Evolutionary conservation across 192 early-diverging fungal species (phyloP).

Genomic region (Podila horticola): DNA sequence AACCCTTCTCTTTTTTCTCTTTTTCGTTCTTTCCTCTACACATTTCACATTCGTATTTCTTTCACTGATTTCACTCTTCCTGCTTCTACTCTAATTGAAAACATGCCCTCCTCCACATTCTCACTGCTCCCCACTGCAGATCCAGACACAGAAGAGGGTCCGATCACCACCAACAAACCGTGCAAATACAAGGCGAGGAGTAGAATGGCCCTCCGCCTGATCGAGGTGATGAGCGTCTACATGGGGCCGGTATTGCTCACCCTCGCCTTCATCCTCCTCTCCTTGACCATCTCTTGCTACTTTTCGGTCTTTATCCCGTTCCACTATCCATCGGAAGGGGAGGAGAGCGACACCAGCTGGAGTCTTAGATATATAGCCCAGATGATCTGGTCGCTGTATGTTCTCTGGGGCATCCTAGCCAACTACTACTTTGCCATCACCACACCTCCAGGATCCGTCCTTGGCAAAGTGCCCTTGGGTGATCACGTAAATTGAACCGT

Average conservation of each 20-base stretch:
- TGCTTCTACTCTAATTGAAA: neutral
- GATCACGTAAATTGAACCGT: neutral
- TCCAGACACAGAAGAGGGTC: neutral
- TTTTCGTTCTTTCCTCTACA: neutral
- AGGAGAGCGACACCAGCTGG: constrained; percentile 13
- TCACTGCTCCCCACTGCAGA: constrained; percentile 11
- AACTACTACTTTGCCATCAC: constrained; percentile 66
- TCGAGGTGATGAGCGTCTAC: constrained; percentile 31
- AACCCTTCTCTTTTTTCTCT: too few relatives aligned
- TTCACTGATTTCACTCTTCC: neutral
- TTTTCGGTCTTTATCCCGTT: constrained; percentile 61
- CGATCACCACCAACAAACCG: constrained; percentile 8
- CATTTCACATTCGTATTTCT: neutral
- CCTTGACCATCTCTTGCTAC: constrained; percentile 50
- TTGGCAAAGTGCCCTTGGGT: constrained; percentile 2
- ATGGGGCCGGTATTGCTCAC: constrained; percentile 60
- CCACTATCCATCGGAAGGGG: constrained; percentile 14
- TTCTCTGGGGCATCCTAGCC: constrained; percentile 61
- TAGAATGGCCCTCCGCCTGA: constrained; percentile 13
- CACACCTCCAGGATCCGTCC: constrained; percentile 61
- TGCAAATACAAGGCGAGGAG: neutral
- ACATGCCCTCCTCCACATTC: constrained; percentile 9
- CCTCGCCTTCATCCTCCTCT: constrained; percentile 55
- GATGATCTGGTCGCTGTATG: constrained; percentile 55
- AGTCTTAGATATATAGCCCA: constrained; percentile 27